These are phyloP conservation scores for Solanum bulbocastanum DNA, from an alignment of 257 asterid genomes.

Conservation along the genomic window DNA sequence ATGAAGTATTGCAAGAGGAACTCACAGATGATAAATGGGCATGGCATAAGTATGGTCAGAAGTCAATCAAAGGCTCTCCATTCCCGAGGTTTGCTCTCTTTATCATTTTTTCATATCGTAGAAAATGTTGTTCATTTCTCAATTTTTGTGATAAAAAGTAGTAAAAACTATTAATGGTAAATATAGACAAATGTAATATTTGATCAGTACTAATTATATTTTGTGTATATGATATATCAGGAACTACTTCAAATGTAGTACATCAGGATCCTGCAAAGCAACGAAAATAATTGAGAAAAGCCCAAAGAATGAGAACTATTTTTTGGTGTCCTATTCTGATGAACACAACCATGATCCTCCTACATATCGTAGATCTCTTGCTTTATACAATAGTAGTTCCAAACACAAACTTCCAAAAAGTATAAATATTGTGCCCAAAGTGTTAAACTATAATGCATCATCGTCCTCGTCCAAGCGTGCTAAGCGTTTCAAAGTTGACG, in stretches of 20 bases:
- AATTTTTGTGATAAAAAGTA: too few relatives aligned
- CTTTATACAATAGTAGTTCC: constrained; percentile 23
- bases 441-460: neutral
- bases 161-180: neutral
- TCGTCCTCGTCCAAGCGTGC: neutral
- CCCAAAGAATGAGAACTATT: constrained; percentile 32
- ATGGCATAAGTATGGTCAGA: too few relatives aligned
- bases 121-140: too few relatives aligned
- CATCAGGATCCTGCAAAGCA: constrained; percentile 53
- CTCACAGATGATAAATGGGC: constrained; percentile 48
- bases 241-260: constrained; percentile 10
- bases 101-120: too few relatives aligned
- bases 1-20: constrained; percentile 53
- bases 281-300: constrained; percentile 69
- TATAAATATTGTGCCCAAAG: neutral
- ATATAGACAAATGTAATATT: neutral
- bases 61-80: too few relatives aligned
- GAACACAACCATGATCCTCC: constrained; percentile 71
- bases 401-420: neutral
- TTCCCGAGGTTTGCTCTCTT: too few relatives aligned
- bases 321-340: constrained; percentile 55
- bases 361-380: constrained; percentile 44
- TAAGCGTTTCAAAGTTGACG: neutral
- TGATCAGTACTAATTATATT: neutral
- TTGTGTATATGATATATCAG: constrained; percentile 12